Conservation (phyloP, 108 stramenopile genomes). For the Seminavis robusta region DNA sequence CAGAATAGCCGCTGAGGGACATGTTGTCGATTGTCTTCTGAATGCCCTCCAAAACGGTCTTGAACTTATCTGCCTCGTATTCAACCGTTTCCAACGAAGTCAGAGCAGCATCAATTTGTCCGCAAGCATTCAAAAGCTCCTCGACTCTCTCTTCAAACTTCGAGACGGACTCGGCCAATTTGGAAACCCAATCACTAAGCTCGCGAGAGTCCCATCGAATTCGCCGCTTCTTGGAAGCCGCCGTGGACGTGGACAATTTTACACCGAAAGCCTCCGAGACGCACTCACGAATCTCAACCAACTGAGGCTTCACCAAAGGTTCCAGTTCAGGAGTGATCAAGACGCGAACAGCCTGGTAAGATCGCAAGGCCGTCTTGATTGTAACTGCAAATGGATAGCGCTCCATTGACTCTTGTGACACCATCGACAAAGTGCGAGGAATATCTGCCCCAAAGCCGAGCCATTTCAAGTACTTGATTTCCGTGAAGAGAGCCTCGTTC, state of each 20-base stretch:
- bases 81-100: slow-evolving; percentile 44
- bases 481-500: slow-evolving; percentile 87
- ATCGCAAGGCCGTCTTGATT: slow-evolving; percentile 84
- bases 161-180: slow-evolving; percentile 81
- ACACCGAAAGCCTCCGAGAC: slow-evolving; percentile 83
- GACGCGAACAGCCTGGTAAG: slow-evolving; percentile 71
- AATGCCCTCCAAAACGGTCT: slow-evolving; percentile 56
- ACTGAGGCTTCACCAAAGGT: slow-evolving; percentile 73
- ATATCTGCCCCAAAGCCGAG: slow-evolving; percentile 86
- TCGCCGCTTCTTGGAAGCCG: slow-evolving; percentile 59
- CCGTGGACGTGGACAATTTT: slow-evolving; percentile 50
- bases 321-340: slow-evolving; percentile 72
- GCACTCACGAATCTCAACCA: slow-evolving; percentile 66
- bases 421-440: slow-evolving; percentile 59
- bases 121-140: slow-evolving; percentile 60
- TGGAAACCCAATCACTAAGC: slow-evolving; percentile 78
- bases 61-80: slow-evolving; percentile 59
- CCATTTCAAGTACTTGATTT: slow-evolving; percentile 95
- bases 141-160: slow-evolving; percentile 85
- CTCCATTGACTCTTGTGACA: slow-evolving; percentile 65
- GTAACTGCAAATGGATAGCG: slow-evolving; percentile 84
- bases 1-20: slow-evolving; percentile 75
- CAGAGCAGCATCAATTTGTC: slow-evolving; percentile 63
- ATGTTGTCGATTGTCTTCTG: slow-evolving; percentile 93
- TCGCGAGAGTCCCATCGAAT: slow-evolving; percentile 79